Evolutionary conservation across 768 basidiomycete genomes (phyloP).

Genomic region (Tylopilus rubrobrunneus): DNA sequence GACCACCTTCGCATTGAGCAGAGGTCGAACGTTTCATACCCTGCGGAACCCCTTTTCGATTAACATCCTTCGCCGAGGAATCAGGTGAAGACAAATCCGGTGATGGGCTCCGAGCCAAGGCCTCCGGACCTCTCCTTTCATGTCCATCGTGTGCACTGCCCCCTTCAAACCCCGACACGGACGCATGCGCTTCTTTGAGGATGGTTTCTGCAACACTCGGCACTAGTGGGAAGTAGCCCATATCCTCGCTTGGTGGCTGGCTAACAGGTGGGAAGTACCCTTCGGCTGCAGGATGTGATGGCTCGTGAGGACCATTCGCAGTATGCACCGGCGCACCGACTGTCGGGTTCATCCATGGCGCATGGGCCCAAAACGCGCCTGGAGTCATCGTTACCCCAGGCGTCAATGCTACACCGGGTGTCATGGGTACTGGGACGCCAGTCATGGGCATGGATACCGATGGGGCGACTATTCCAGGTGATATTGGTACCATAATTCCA

Average conservation of each 20-base stretch:
- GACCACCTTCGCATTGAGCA: conserved; percentile 25
- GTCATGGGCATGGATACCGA: conserved; percentile 20
- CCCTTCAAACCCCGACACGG: conserved; percentile 1
- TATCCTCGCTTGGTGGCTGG: conserved; percentile 19
- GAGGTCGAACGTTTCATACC: conserved; percentile 29
- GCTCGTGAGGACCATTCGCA: conserved; percentile 13
- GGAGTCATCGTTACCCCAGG: conserved; percentile 72
- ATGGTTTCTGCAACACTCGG: conserved; percentile 36
- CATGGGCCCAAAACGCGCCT: conserved; percentile 65
- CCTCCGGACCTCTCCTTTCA: conserved; percentile 8
- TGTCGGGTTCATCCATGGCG: conserved; percentile 55
- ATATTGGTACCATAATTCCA: conserved; percentile 27
- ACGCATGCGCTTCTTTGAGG: conserved; percentile 24
- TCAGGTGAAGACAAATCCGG: conserved; percentile 10
- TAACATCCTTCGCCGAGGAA: conserved; percentile 7
- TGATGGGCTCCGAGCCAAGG: conserved; percentile 5
- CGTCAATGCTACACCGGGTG: conserved; percentile 34
- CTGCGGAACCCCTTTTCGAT: conserved; percentile 15
- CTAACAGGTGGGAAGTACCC: conserved; percentile 44
- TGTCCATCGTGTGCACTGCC: background rate
- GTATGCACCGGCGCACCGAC: conserved; percentile 55
- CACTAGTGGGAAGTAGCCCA: conserved; percentile 44
- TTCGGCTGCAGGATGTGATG: conserved; percentile 13
- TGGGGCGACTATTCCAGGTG: conserved; percentile 22
- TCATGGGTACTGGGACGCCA: conserved; percentile 23